These are phyloP conservation scores for Phlebopus sp. DNA, from an alignment of 1,284 basidiomycete species.

Conservation along the genomic window DNA sequence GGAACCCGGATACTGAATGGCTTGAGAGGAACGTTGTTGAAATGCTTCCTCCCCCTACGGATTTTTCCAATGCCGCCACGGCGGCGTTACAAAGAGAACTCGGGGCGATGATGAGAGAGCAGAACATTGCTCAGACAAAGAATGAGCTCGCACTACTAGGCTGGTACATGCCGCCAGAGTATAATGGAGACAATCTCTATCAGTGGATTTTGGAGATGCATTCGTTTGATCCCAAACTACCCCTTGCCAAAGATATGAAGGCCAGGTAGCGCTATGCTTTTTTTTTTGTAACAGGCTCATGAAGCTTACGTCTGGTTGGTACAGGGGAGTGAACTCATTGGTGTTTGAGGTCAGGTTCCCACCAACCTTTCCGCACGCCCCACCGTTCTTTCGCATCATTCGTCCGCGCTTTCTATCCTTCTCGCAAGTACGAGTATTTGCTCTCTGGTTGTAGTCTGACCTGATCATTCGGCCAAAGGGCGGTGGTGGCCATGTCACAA, in stretches of 20 bases:
- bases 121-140: conserved; percentile 44
- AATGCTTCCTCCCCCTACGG: conserved; percentile 52
- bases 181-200: conserved; percentile 61
- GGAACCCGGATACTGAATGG: conserved; percentile 53
- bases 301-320: neutral
- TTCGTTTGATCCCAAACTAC: conserved; percentile 55
- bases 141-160: conserved; percentile 58
- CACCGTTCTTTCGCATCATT: conserved; percentile 63
- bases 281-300: neutral
- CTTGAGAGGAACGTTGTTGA: conserved; percentile 41
- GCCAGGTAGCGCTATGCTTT: conserved; percentile 33
- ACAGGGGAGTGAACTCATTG: conserved; percentile 52
- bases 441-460: neutral
- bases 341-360: conserved; percentile 66
- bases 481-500: conserved; percentile 62
- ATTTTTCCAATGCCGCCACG: conserved; percentile 48
- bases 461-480: conserved; percentile 34
- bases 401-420: conserved; percentile 62
- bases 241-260: conserved; percentile 54
- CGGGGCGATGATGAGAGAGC: conserved; percentile 53
- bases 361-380: conserved; percentile 52
- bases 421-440: conserved; percentile 34
- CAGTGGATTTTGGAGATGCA: conserved; percentile 69
- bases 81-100: conserved; percentile 56
- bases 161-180: conserved; percentile 59